Evolutionary conservation across 305 asterid species (phyloP), one percentile per base, ranked within the genome.

Genomic region (Ajuga reptans): DNA sequence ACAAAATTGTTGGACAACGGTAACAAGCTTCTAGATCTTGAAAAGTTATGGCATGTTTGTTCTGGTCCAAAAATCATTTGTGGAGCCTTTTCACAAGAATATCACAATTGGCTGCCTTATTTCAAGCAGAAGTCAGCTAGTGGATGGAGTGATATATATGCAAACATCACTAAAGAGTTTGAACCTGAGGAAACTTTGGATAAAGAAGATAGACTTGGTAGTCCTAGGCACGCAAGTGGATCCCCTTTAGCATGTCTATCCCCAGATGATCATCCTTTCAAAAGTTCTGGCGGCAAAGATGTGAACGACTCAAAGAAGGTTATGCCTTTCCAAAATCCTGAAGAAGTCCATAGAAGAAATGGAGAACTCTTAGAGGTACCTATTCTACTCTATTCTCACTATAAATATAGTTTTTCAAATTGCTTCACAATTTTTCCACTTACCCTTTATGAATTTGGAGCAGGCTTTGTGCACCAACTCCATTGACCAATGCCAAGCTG

Each of bases 331-430:
- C 80, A 79, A 72, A 84, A 71, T 77, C 91, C 98, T 51, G 84
- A 69, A 79, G 98, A 91, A 78, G 75, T 89, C 73, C 80, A 79
- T 77, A 89, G 79, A 79, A 87, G 95, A 83, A 85, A 83, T 72
- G 99, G 99, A 52, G 99, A 94, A 78, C 98, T 91, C 68, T 77
- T 94, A 71, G 98, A 94, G 96, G 99, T 86, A 79, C 21, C 62
- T 67, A 69, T 78, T 67, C 37, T 72, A n/a, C 63, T 71, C 54
- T 66, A 80, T 57, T 68, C 58, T 49, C 34, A 37, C 74, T 74
- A 33, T 51, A 60, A 8, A 47, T 54, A n/a, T 41, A 66, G 77
- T 18, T 55, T 56, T 47, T 29, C 14, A 12, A 21, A 47, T 75
- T 73, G 34, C 65, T 43, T 65, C 18, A 43, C 41, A 24, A 62